Conservation (phyloP, 306 rosid species). For the Glycyrrhiza uralensis region DNA sequence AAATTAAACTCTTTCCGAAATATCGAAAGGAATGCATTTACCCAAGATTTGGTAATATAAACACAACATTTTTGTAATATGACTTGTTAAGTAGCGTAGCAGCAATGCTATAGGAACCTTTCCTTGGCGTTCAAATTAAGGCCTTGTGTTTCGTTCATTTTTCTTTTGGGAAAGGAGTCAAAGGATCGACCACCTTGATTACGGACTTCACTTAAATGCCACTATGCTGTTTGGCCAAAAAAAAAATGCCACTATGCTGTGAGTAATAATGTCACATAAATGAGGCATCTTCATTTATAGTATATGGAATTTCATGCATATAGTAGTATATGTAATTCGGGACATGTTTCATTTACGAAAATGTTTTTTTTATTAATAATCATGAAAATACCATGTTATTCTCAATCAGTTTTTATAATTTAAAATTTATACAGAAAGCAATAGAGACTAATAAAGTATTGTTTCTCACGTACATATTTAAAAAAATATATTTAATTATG, state of each 20-base stretch:
- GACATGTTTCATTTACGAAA: too few relatives aligned
- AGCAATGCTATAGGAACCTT: not conserved
- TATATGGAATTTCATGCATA: not conserved
- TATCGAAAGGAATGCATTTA: not conserved
- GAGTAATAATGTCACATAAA: not conserved
- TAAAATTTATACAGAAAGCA: too few relatives aligned
- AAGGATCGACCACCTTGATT: not conserved
- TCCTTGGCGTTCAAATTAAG: slow-evolving; percentile 28
- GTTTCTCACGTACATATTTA: too few relatives aligned
- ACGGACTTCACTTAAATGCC: not conserved
- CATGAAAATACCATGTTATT: too few relatives aligned
- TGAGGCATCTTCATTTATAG: slow-evolving; percentile 13
- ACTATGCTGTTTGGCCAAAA: too few relatives aligned
- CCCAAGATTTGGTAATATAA: not conserved
- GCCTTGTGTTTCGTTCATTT: slow-evolving; percentile 22
- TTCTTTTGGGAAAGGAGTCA: not conserved
- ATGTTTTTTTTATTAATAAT: too few relatives aligned
- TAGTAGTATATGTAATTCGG: too few relatives aligned
- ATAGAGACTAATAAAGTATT: too few relatives aligned
- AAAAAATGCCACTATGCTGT: too few relatives aligned
- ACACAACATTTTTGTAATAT: not conserved
- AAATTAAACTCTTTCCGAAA: too few relatives aligned
- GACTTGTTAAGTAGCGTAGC: not conserved
- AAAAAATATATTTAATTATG: too few relatives aligned
- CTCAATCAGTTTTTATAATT: too few relatives aligned